Evolutionary conservation across 768 basidiomycete species (phyloP).

Genomic region (Suillus subaureus): DNA sequence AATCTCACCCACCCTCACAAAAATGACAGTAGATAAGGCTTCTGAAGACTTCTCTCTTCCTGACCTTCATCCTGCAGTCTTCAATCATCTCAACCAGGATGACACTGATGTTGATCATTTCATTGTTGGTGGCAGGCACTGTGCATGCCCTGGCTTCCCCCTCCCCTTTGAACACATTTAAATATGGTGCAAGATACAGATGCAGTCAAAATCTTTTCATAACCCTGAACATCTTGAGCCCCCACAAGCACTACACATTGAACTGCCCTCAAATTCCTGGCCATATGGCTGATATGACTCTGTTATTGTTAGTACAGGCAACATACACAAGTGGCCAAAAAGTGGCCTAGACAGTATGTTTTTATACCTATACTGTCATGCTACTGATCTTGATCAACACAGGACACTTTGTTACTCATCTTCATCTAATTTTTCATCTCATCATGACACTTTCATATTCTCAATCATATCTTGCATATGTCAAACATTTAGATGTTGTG

Average conservation of each 20-base stretch:
- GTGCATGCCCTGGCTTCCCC: neutral
- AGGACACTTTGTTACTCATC: no score
- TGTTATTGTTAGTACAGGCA: no score
- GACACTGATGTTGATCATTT: neutral
- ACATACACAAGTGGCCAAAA: no score
- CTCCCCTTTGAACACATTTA: slow-evolving; percentile 27
- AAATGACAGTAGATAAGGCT: neutral
- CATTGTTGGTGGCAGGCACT: neutral
- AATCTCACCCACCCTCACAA: neutral
- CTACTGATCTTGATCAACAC: no score
- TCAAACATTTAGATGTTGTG: no score
- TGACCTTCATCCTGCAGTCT: neutral
- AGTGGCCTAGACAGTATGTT: no score
- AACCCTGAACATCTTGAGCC: slow-evolving; percentile 20
- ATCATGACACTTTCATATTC: no score
- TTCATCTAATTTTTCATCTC: no score
- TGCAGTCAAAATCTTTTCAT: slow-evolving; percentile 30
- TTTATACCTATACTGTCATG: no score
- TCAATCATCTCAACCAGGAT: neutral
- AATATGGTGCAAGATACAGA: slow-evolving; percentile 33
- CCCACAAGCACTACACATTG: neutral
- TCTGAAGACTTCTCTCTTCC: neutral
- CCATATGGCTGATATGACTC: no score
- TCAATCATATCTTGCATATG: no score
- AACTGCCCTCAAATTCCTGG: no score